Percentiles rank a stretch among this genome's conserved stretches.
Evolutionary conservation across 1,284 basidiomycete species (phyloP).

Genomic region (Sporisorium scitamineum): DNA sequence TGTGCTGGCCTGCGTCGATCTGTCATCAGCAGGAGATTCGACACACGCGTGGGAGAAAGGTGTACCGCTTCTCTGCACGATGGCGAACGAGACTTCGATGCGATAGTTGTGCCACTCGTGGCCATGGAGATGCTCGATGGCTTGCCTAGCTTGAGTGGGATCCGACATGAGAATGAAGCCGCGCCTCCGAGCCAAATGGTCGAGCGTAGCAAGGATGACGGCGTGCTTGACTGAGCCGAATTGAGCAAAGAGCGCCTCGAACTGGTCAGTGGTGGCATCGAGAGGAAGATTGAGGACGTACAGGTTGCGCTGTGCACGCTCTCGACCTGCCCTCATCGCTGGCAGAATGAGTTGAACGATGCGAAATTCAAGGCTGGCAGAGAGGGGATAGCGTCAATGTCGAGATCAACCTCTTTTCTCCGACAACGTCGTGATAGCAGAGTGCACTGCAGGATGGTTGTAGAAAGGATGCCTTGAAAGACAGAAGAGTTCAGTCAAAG

Average conservation of each 20-base stretch:
- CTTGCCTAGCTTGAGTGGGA: conserved; percentile 54
- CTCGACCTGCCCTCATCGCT: conserved; percentile 27
- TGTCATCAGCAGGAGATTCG: conserved; percentile 7
- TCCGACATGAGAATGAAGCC: conserved; percentile 68
- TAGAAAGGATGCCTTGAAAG: background rate
- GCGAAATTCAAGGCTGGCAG: background rate
- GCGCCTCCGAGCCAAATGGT: conserved; percentile 65
- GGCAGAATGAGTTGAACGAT: background rate
- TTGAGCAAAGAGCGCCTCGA: conserved; percentile 55
- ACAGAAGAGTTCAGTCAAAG: background rate
- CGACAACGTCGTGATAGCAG: background rate
- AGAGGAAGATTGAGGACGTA: conserved; percentile 68
- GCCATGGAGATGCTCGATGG: conserved; percentile 60
- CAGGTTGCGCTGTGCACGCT: conserved; percentile 57
- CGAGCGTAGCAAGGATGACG: conserved; percentile 67
- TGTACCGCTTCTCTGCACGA: conserved; percentile 64
- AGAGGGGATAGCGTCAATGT: background rate
- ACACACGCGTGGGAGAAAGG: conserved; percentile 48
- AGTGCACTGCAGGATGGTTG: background rate
- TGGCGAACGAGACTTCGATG: conserved; percentile 68
- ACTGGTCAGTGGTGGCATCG: conserved; percentile 61
- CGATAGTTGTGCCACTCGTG: conserved; percentile 65
- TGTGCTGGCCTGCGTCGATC: background rate
- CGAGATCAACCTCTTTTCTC: background rate
- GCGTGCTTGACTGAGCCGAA: conserved; percentile 65